phyloP scores from a whole-genome alignment of 169 alveolate species.

The Cryptosporidium ryanae region DNA sequence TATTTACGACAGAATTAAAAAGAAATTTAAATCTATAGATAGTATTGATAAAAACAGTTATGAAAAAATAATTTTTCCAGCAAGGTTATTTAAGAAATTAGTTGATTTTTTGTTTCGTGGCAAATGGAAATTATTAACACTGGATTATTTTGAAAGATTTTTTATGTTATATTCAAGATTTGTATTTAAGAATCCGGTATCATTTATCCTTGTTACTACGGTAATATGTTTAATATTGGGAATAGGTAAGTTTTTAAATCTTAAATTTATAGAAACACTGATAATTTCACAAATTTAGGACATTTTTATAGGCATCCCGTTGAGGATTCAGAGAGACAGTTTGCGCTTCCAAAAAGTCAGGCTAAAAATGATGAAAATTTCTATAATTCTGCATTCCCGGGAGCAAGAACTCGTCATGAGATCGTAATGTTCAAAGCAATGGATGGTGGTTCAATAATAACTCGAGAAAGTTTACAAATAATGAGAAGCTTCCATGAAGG shows the following conservation, averaged over 20 bases:
- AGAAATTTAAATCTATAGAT: background rate
- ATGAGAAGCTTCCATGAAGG: slow-evolving; percentile 72
- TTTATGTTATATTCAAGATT: slow-evolving; percentile 72
- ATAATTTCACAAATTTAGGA: slow-evolving; percentile 23
- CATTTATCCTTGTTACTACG: slow-evolving; percentile 25
- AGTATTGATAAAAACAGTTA: slow-evolving; percentile 13
- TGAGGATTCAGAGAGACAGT: slow-evolving; percentile 70
- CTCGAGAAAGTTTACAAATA: slow-evolving; percentile 42
- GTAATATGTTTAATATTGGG: slow-evolving; percentile 64
- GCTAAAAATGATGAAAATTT: slow-evolving; percentile 50
- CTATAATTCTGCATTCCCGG: slow-evolving; percentile 71
- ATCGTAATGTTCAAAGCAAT: slow-evolving; percentile 49
- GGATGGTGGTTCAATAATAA: slow-evolving; percentile 53
- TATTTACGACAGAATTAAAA: background rate
- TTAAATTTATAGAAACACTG: background rate
- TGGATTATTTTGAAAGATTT: slow-evolving; percentile 63
- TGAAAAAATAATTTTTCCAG: slow-evolving; percentile 38
- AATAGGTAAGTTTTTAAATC: slow-evolving; percentile 40
- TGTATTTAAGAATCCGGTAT: slow-evolving; percentile 48
- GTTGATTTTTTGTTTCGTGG: slow-evolving; percentile 60
- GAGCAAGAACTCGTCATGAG: slow-evolving; percentile 72
- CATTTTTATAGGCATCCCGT: slow-evolving; percentile 68
- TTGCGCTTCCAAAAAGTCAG: slow-evolving; percentile 65
- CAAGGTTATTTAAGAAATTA: slow-evolving; percentile 9
- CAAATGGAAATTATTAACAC: slow-evolving; percentile 56